Conservation (phyloP, 805 yeast species). For the Zygosaccharomyces rouxii region DNA sequence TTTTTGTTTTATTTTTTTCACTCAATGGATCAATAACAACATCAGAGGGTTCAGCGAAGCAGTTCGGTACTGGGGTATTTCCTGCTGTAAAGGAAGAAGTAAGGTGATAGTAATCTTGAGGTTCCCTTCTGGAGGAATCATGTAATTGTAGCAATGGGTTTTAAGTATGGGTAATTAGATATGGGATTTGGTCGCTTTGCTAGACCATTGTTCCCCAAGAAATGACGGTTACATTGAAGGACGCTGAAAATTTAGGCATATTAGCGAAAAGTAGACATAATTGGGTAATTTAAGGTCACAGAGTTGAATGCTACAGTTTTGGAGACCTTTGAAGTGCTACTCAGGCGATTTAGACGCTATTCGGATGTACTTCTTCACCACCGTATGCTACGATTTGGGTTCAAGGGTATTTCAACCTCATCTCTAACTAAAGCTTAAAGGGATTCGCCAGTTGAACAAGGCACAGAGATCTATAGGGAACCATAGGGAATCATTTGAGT, state of each 20-base stretch:
- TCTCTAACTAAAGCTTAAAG: not conserved
- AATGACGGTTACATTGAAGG: too few species aligned
- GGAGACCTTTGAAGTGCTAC: not conserved
- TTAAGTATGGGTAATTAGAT: too few species aligned
- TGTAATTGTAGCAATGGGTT: too few species aligned
- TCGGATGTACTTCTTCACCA: not conserved
- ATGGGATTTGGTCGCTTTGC: too few species aligned
- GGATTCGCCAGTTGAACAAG: not conserved
- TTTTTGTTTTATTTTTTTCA: slow-evolving; percentile 1
- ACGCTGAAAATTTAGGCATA: too few species aligned
- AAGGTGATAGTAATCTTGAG: too few species aligned
- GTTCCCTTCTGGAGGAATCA: too few species aligned
- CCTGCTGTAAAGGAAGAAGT: too few species aligned
- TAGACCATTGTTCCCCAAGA: too few species aligned
- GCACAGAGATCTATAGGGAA: not conserved
- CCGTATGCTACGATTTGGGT: not conserved
- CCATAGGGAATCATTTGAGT: not conserved
- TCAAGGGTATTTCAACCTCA: not conserved
- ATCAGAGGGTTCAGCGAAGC: not conserved
- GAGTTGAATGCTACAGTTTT: not conserved
- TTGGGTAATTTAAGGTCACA: too few species aligned
- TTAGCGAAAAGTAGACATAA: too few species aligned
- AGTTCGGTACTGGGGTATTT: too few species aligned
- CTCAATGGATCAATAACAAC: not conserved
- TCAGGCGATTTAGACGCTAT: not conserved